These are phyloP conservation scores for Astraeus odoratus DNA, from an alignment of 768 basidiomycete species.

Conservation along the genomic window DNA sequence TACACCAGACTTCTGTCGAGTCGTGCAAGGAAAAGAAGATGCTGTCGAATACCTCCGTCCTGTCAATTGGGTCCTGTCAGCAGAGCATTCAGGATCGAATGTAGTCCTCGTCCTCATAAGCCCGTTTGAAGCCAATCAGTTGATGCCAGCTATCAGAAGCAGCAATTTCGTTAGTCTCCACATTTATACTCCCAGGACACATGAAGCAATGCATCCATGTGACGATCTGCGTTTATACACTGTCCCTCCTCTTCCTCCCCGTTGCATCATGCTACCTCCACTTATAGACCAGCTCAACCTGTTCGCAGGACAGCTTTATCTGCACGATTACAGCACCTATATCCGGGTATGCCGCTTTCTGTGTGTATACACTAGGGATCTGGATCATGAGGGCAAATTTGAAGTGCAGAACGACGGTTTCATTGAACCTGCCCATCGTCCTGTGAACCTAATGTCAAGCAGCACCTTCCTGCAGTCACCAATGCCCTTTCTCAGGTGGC, in stretches of 20 bases:
- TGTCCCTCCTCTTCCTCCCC: conserved; percentile 15
- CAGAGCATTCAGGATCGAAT: conserved; percentile 23
- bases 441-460: neutral
- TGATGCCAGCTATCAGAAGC: conserved; percentile 30
- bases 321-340: conserved; percentile 29
- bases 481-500: conserved; percentile 20
- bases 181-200: conserved; percentile 34
- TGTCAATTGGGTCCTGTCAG: conserved; percentile 27
- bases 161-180: conserved; percentile 33
- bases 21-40: conserved; percentile 5
- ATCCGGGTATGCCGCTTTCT: conserved; percentile 29
- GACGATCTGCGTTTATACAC: conserved; percentile 27
- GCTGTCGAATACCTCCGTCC: too few relatives aligned
- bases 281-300: conserved; percentile 32
- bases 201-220: conserved; percentile 26
- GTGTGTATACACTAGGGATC: conserved; percentile 34
- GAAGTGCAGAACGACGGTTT: conserved; percentile 14
- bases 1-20: conserved; percentile 12
- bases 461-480: conserved; percentile 6
- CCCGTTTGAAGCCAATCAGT: conserved; percentile 32
- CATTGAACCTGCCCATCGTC: conserved; percentile 6
- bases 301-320: conserved; percentile 41
- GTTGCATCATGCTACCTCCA: conserved; percentile 9
- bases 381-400: conserved; percentile 40
- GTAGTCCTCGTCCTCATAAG: conserved; percentile 32